Evolutionary conservation across 768 basidiomycete genomes (phyloP).

Genomic region (Russula virescens): DNA sequence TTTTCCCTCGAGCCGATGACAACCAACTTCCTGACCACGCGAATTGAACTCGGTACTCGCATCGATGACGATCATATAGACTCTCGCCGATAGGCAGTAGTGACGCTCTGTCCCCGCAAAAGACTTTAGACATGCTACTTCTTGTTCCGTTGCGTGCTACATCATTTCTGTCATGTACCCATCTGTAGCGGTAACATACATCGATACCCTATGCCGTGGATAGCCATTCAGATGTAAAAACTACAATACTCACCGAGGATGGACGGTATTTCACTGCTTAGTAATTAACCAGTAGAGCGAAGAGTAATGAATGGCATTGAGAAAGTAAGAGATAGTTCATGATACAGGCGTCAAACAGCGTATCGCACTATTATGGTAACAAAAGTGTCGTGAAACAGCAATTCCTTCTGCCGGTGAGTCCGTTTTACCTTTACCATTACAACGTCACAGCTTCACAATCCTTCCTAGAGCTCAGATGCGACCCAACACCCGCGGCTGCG

Average conservation of each 20-base stretch:
- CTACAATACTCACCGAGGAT: not conserved
- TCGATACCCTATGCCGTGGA: not conserved
- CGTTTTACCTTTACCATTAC: conserved; percentile 12
- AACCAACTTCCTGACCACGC: conserved; percentile 25
- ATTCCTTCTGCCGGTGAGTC: conserved; percentile 1
- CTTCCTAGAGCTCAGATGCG: conserved; percentile 27
- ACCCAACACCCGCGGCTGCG: conserved; percentile 74
- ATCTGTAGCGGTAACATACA: not conserved
- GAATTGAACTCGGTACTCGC: conserved; percentile 9
- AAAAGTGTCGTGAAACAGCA: not conserved
- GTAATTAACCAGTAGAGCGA: not conserved
- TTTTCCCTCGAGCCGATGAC: conserved; percentile 15
- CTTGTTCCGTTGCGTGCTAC: no score
- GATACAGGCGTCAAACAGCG: conserved; percentile 14
- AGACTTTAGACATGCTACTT: no score
- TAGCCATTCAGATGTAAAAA: not conserved
- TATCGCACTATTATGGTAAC: conserved; percentile 6
- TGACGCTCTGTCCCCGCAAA: no score
- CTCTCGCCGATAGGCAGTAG: no score
- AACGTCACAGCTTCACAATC: conserved; percentile 3
- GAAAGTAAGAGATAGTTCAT: not conserved
- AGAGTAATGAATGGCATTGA: not conserved
- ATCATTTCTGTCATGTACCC: not conserved
- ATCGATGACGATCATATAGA: not conserved
- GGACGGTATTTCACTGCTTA: no score